Base-by-base conservation (phyloP, 768 basidiomycete genomes). In the Amanita pallidorosea region DNA sequence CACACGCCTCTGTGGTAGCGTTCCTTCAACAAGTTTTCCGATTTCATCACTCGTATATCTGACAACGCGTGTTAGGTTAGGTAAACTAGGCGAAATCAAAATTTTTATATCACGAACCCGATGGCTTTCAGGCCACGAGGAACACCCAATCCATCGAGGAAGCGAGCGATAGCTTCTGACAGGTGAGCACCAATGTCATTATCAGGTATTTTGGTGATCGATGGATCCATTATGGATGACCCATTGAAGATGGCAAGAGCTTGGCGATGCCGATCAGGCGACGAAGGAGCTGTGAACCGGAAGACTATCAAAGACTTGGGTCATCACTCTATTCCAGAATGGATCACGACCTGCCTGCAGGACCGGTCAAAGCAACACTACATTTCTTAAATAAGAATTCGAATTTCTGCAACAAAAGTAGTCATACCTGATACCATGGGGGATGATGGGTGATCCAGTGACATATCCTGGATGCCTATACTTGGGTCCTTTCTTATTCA, bases 401-500 rank as follows among this genome's bases (percentile, higher is more conserved):
- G 15, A 33, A 22, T 23, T 5, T 15, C 34, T 53, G 34, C 9
- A 25, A 27, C 7, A 54, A 18, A 35, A 6, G 22, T 22, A 12
- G 36, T 23, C 62, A 53, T 65, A 81, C 81, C 81, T 87, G 60
- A 95, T 72, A 44, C 93, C 93, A 60, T 96, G 93, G 11, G 94
- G 94, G 52, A 98, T 92, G 55, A 98, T 91, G 6, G 94, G 93
- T 45, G 79, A 73, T 55, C 85, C 76, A n/a, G 81, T 82, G 17
- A 75, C 69, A 67, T 98, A 98, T 41, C 91, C 94, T 22, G 90
- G 80, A 63, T 95, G 91, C 62, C 87, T 81, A 67, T 88, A 97
- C 61, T 88, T 86, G 1, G 92, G 89, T 0, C 94, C 90, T 56
- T 82, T 84, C 70, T 98, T 96, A 72, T 98, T 98, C 62, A 94